These are phyloP conservation scores for Ustilago sp. DNA, from an alignment of 1,284 basidiomycete species.

Conservation along the genomic window DNA sequence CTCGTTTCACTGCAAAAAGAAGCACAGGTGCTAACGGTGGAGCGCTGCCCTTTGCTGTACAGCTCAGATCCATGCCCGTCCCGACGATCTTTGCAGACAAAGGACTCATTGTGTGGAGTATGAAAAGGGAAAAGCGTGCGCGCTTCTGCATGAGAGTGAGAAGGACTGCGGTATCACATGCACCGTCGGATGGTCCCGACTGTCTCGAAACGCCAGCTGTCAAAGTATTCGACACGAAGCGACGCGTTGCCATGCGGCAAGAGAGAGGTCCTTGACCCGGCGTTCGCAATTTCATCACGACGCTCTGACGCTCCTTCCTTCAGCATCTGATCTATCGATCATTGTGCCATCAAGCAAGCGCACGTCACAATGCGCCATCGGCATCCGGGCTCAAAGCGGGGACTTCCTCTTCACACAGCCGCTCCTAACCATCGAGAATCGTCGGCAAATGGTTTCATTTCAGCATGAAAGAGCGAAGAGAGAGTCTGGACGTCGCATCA, in stretches of 20 bases:
- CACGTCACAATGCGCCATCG: constrained; percentile 8
- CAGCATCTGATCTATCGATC: constrained; percentile 11
- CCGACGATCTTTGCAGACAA: background rate
- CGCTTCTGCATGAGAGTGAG: constrained; percentile 9
- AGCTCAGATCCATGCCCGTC: background rate
- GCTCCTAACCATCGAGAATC: background rate
- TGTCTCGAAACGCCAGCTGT: background rate
- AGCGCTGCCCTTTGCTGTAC: background rate
- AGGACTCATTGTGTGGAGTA: background rate
- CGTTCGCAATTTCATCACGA: constrained; percentile 2
- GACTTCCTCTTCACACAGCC: background rate
- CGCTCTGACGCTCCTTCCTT: constrained; percentile 13
- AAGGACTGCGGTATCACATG: background rate
- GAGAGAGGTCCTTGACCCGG: background rate
- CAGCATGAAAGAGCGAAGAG: background rate
- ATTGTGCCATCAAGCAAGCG: background rate
- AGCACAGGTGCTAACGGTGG: background rate
- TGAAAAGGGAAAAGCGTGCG: constrained; percentile 8
- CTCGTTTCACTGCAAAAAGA: background rate
- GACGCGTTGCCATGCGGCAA: background rate
- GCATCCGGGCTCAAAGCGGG: background rate
- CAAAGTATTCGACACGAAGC: background rate
- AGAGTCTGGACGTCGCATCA: background rate
- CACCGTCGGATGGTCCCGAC: background rate
- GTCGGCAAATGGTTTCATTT: background rate